Conservation (phyloP, 768 basidiomycete species). For the Sutorius australiensis region DNA sequence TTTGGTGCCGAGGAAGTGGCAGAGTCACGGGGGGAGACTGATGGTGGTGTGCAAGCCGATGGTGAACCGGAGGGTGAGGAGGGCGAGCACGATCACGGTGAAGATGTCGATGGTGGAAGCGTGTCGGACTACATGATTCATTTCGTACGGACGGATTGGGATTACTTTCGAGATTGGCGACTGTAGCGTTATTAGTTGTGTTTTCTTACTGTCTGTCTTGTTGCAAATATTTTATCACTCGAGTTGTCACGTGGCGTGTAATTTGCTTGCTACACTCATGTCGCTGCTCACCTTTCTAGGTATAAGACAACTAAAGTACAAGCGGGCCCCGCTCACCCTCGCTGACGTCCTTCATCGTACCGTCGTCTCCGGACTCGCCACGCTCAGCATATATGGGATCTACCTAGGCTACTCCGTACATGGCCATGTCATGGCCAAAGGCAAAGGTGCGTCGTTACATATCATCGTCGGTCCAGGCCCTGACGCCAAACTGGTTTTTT, state of each 20-base stretch:
- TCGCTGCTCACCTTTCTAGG: constrained; percentile 29
- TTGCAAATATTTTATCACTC: not conserved
- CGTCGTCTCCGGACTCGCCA: constrained; percentile 28
- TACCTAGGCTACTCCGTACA: constrained; percentile 33
- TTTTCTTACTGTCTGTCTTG: not conserved
- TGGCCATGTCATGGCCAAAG: constrained; percentile 29
- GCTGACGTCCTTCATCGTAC: constrained; percentile 30
- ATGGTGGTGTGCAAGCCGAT: constrained; percentile 26
- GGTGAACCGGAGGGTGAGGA: constrained; percentile 38
- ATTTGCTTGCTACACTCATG: constrained; percentile 12
- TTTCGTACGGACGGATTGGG: constrained; percentile 57
- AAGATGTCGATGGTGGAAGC: constrained; percentile 62
- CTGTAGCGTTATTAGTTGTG: constrained; percentile 34
- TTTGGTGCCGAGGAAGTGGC: constrained; percentile 51
- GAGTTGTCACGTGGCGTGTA: constrained; percentile 6
- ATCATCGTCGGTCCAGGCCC: not conserved
- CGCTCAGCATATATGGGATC: constrained; percentile 28
- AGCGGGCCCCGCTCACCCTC: constrained; percentile 23
- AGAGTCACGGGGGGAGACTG: constrained; percentile 28
- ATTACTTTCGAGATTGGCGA: constrained; percentile 73
- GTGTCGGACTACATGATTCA: constrained; percentile 83
- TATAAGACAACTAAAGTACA: constrained; percentile 21
- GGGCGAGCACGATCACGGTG: constrained; percentile 35
- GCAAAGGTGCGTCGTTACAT: constrained; percentile 26
- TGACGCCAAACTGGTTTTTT: not conserved